A percentile compares a stretch with the other conserved stretches of the same genome.
Conservation (phyloP, 164 flowering plant species). For the grape (Vitis vinifera) region DNA sequence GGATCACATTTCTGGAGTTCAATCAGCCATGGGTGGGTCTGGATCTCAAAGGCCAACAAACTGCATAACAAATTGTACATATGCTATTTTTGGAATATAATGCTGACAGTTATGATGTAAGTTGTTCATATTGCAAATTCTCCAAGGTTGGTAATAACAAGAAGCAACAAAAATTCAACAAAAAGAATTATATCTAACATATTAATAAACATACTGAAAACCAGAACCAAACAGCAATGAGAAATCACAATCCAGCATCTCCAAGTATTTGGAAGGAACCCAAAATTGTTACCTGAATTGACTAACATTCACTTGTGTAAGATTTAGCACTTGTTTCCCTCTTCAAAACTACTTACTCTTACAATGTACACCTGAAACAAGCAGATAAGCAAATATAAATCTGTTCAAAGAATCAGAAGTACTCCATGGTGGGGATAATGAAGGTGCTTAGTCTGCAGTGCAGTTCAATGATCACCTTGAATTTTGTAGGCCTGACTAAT, state of each 20-base stretch:
- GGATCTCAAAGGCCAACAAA: background rate
- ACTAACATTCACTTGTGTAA: background rate
- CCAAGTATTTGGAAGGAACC: background rate
- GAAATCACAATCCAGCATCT: background rate
- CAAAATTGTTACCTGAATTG: background rate
- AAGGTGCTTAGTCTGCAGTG: too few relatives aligned
- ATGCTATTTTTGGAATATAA: background rate
- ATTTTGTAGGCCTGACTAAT: slow-evolving; percentile 23
- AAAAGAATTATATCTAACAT: background rate
- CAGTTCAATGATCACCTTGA: slow-evolving; percentile 29
- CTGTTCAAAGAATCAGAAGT: background rate
- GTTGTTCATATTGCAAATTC: background rate
- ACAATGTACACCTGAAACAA: slow-evolving; percentile 23
- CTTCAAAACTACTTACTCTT: slow-evolving; percentile 16
- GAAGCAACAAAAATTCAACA: background rate
- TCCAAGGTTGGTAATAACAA: background rate
- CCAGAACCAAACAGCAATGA: background rate
- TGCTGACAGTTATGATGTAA: background rate
- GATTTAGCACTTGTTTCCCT: background rate
- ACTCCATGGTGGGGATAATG: background rate
- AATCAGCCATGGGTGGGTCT: background rate
- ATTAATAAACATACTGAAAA: background rate
- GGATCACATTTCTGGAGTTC: background rate
- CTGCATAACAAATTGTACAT: background rate
- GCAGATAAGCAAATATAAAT: background rate